Evolutionary conservation across 192 early-diverging fungal genomes (phyloP).

Genomic region (Geranomyces michiganensis): DNA sequence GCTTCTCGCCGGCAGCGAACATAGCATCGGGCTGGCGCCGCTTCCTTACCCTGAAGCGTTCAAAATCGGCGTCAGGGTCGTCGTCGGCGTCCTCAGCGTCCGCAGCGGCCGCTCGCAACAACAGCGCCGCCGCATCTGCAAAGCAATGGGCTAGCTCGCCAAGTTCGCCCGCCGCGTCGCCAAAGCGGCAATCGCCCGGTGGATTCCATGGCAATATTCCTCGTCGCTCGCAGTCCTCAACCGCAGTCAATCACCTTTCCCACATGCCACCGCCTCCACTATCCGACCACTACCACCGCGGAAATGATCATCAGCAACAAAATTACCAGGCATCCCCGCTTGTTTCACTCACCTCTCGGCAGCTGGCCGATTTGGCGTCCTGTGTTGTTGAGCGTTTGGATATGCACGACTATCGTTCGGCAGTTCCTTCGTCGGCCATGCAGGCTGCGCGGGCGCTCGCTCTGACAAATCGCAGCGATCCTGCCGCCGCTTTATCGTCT

Average conservation of each 20-base stretch:
- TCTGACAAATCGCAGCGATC: background rate
- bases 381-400: slow-evolving; percentile 4
- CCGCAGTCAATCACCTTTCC: background rate
- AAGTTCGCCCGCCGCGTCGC: background rate
- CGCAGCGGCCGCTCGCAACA: background rate
- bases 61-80: background rate
- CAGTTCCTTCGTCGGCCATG: background rate
- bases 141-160: background rate
- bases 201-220: background rate
- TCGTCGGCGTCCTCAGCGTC: no score
- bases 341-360: slow-evolving; percentile 3
- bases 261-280: background rate
- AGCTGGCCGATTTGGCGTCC: slow-evolving; percentile 7
- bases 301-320: background rate
- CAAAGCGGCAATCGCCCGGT: background rate
- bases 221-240: slow-evolving; percentile 8
- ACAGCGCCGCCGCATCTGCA: background rate
- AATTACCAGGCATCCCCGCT: background rate
- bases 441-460: slow-evolving; percentile 25
- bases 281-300: background rate
- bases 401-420: background rate
- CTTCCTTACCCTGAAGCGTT: background rate
- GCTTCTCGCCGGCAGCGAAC: no score
- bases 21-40: background rate
- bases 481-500: background rate